These are phyloP conservation scores for Leccinum fibrillosum DNA, from an alignment of 768 basidiomycete genomes.

Conservation along the genomic window DNA sequence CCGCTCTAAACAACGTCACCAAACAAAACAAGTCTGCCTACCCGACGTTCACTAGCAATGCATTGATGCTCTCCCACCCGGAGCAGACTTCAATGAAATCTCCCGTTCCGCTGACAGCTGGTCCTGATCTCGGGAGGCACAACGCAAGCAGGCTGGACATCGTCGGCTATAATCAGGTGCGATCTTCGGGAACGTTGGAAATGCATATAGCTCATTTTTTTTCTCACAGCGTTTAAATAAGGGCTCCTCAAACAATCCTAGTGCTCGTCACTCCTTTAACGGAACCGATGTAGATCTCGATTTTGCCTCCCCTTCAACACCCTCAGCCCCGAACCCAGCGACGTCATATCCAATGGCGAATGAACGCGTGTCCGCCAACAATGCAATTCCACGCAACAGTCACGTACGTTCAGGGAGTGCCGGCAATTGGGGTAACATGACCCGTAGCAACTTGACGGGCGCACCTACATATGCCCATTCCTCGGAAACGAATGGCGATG, in stretches of 20 bases:
- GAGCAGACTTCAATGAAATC: conserved; percentile 64
- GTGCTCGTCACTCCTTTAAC: conserved; percentile 71
- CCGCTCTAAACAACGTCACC: conserved; percentile 54
- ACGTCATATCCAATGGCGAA: conserved; percentile 38
- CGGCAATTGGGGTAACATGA: conserved; percentile 71
- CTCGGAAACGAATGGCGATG: conserved; percentile 50
- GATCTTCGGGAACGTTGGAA: conserved; percentile 16
- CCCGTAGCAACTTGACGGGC: conserved; percentile 50
- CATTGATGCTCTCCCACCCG: conserved; percentile 47
- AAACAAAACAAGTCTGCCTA: conserved; percentile 86
- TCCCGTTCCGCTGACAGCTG: conserved; percentile 80
- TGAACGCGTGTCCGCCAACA: conserved; percentile 35
- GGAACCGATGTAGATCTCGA: conserved; percentile 64
- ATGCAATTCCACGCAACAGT: conserved; percentile 45
- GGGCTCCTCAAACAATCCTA: conserved; percentile 45
- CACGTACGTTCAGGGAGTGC: conserved; percentile 79
- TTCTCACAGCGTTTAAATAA: conserved; percentile 44
- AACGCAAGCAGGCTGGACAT: conserved; percentile 69
- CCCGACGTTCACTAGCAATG: conserved; percentile 53
- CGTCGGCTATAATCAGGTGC: conserved; percentile 68
- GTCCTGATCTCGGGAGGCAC: conserved; percentile 80
- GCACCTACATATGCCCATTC: conserved; percentile 53
- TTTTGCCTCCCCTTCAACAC: conserved; percentile 55
- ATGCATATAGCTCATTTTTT: conserved; percentile 17
- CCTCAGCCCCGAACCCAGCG: conserved; percentile 43